These are phyloP conservation scores for Boletus barrowsii DNA, from an alignment of 768 basidiomycete genomes.

Conservation along the genomic window DNA sequence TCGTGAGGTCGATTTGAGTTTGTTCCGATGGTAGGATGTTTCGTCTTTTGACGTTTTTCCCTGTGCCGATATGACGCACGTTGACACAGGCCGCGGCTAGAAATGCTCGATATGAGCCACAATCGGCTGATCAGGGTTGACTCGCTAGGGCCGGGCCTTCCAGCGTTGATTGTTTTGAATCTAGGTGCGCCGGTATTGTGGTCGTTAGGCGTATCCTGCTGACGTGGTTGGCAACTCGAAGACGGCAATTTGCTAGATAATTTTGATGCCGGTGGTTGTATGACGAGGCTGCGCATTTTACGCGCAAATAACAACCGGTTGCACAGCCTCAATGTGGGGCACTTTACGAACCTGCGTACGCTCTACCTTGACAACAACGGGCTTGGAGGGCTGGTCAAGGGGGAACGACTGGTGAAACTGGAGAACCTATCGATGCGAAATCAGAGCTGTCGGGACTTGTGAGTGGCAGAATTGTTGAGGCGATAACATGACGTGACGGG, in stretches of 20 bases:
- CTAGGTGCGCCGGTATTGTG: constrained; percentile 60
- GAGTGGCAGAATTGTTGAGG: constrained; percentile 38
- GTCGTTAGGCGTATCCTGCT: constrained; percentile 14
- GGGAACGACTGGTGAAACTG: constrained; percentile 62
- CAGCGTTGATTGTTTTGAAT: constrained; percentile 70
- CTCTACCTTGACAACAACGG: constrained; percentile 90
- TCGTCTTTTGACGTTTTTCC: constrained; percentile 3
- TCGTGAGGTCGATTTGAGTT: constrained; percentile 52
- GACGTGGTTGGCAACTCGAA: constrained; percentile 32
- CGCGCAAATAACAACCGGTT: constrained; percentile 83
- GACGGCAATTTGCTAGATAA: constrained; percentile 69
- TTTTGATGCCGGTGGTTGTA: constrained; percentile 50
- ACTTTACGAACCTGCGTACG: constrained; percentile 73
- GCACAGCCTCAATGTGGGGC: constrained; percentile 56
- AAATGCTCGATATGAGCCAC: constrained; percentile 77
- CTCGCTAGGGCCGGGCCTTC: constrained; percentile 56
- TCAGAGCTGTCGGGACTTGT: constrained; percentile 76
- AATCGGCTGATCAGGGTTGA: constrained; percentile 62
- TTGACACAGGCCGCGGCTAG: constrained; percentile 52
- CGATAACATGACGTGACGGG: constrained; percentile 33
- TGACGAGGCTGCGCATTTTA: constrained; percentile 78
- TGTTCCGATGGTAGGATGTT: constrained; percentile 60
- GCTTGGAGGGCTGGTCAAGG: constrained; percentile 48
- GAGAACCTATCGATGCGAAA: constrained; percentile 92
- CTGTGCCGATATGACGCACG: constrained; percentile 7